Evolutionary conservation across 345 rosid genomes (phyloP).

Genomic region (Eucalyptus albens): DNA sequence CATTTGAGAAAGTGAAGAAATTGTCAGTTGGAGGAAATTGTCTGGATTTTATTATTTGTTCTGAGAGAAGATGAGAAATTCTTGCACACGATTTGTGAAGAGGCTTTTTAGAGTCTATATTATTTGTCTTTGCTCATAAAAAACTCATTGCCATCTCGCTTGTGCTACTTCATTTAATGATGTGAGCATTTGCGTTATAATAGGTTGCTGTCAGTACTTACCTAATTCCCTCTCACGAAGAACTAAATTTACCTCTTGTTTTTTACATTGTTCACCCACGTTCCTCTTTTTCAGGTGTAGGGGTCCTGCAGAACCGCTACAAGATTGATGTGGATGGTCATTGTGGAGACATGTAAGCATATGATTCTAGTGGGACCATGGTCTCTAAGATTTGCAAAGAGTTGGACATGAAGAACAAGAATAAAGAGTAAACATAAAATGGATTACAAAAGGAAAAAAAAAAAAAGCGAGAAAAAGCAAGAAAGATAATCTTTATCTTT

Average conservation of each 20-base stretch:
- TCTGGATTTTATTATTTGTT: not conserved
- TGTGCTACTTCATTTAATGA: not conserved
- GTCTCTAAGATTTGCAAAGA: not conserved
- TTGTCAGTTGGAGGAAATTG: not conserved
- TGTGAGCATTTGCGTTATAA: not conserved
- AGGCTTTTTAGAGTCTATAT: not conserved
- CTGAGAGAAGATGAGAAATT: not conserved
- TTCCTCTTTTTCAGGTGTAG: slow-evolving; percentile 24
- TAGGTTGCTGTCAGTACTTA: not conserved
- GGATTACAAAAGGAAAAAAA: not conserved
- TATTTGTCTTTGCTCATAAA: not conserved
- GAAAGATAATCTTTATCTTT: not conserved
- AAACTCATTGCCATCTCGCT: not conserved
- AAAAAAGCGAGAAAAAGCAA: not conserved
- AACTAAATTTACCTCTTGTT: not conserved
- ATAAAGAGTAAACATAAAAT: not conserved
- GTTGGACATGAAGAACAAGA: not conserved
- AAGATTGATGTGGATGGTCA: slow-evolving; percentile 41
- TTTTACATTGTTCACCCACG: not conserved
- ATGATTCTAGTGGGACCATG: not conserved
- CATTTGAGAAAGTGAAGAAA: not conserved
- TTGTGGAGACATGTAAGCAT: slow-evolving; percentile 51
- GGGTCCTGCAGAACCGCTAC: slow-evolving; percentile 55
- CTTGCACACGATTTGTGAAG: not conserved
- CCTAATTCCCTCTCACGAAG: not conserved